Evolutionary conservation across 768 basidiomycete genomes (phyloP).

Genomic region (Boletus pseudo-olivaceus): DNA sequence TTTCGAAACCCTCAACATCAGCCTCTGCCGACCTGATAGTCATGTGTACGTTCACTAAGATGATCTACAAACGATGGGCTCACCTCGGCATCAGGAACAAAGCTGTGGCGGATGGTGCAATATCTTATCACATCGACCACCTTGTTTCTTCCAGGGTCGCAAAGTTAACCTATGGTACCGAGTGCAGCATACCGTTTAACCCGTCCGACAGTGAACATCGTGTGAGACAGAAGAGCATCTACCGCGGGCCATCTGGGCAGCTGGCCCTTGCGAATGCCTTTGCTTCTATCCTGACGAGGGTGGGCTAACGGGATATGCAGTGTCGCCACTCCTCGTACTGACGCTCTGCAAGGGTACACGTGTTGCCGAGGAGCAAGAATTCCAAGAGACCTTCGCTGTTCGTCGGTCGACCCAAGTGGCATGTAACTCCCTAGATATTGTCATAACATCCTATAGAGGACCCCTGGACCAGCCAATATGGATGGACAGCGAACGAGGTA

Average conservation of each 20-base stretch:
- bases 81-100: slow-evolving; percentile 35
- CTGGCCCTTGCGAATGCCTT: slow-evolving; percentile 40
- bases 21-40: slow-evolving; percentile 48
- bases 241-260: slow-evolving; percentile 37
- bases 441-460: slow-evolving; percentile 34
- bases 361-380: slow-evolving; percentile 45
- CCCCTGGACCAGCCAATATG: slow-evolving; percentile 25
- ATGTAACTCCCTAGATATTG: slow-evolving; percentile 19
- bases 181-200: slow-evolving; percentile 37
- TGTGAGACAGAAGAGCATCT: slow-evolving; percentile 30
- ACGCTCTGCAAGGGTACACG: slow-evolving; percentile 37
- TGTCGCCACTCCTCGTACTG: neutral
- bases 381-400: slow-evolving; percentile 36
- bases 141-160: slow-evolving; percentile 47
- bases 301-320: slow-evolving; percentile 9
- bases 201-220: slow-evolving; percentile 39
- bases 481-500: slow-evolving; percentile 35
- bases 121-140: slow-evolving; percentile 43
- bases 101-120: slow-evolving; percentile 53
- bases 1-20: slow-evolving; percentile 38
- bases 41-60: slow-evolving; percentile 43
- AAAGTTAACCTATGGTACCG: slow-evolving; percentile 46
- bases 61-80: neutral
- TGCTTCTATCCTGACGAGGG: slow-evolving; percentile 41
- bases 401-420: slow-evolving; percentile 23